Evolutionary conservation across 306 rosid genomes (phyloP).

Genomic region (Sechiopsis laciniata): DNA sequence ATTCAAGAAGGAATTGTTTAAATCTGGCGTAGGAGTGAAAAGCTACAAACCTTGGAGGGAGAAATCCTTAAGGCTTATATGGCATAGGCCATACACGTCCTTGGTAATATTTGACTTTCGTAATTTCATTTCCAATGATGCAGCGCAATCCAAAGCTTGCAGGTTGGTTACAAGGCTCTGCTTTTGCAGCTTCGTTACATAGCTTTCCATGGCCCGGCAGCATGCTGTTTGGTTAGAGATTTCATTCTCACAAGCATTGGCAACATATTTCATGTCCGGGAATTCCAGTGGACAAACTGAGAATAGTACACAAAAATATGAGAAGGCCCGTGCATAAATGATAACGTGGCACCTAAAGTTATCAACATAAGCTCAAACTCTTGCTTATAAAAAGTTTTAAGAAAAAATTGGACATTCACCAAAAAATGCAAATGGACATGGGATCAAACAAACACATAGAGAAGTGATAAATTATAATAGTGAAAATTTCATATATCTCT

Average conservation of each 20-base stretch:
- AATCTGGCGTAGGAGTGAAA: background rate
- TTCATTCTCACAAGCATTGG: slow-evolving; percentile 57
- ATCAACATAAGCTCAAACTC: background rate
- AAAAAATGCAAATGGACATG: background rate
- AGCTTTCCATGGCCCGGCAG: slow-evolving; percentile 75
- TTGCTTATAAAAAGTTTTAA: background rate
- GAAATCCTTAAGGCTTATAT: slow-evolving; percentile 81
- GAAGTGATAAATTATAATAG: slow-evolving; percentile 1
- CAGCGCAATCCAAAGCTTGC: slow-evolving; percentile 93
- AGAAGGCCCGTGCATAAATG: background rate
- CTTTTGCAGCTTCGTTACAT: slow-evolving; percentile 86
- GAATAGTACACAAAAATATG: slow-evolving; percentile 10
- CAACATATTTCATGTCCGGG: slow-evolving; percentile 58
- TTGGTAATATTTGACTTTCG: slow-evolving; percentile 50
- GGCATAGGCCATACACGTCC: slow-evolving; percentile 75
- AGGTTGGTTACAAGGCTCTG: slow-evolving; percentile 90
- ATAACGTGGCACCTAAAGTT: slow-evolving; percentile 20
- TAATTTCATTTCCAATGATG: slow-evolving; percentile 69
- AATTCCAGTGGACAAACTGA: slow-evolving; percentile 82
- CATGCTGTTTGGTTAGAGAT: slow-evolving; percentile 61
- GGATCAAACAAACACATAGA: background rate
- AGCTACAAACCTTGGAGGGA: slow-evolving; percentile 72
- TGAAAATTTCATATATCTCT: background rate
- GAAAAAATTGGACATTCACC: background rate
- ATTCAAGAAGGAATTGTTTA: background rate